Percentiles rank a stretch among this genome's conserved stretches.
Conservation (phyloP, 139 green algal species). For the Marvania coccoides region DNA sequence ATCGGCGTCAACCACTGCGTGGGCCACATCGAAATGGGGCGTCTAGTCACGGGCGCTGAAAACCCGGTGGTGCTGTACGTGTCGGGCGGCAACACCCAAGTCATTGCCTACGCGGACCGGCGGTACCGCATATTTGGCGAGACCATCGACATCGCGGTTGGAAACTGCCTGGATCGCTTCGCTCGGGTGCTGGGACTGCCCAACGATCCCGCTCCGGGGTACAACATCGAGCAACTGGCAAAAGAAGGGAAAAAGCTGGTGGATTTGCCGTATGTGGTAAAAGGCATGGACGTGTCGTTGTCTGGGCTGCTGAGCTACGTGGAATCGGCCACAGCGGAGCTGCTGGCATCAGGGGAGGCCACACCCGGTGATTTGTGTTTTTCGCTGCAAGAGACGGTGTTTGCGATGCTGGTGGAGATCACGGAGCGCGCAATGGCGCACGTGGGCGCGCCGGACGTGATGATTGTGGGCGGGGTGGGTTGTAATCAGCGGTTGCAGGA, state of each 20-base stretch:
- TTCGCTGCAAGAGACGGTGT: conserved; percentile 84
- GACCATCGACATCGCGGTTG: conserved; percentile 91
- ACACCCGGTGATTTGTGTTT: conserved; percentile 82
- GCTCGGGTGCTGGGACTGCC: conserved; percentile 64
- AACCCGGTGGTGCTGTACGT: conserved; percentile 92
- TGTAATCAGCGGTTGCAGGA: conserved; percentile 85
- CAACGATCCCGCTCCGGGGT: conserved; percentile 75
- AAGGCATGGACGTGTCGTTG: conserved; percentile 94
- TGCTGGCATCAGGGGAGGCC: conserved; percentile 37
- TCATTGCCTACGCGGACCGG: conserved; percentile 79
- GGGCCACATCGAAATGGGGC: conserved; percentile 91
- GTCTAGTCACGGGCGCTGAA: conserved; percentile 68
- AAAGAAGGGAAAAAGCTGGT: conserved; percentile 66
- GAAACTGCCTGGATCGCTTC: conserved; percentile 88
- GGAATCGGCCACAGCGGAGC: conserved; percentile 32
- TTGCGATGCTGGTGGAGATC: conserved; percentile 93
- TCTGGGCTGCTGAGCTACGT: conserved; percentile 70
- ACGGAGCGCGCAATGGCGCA: conserved; percentile 91
- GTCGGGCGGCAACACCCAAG: conserved; percentile 86
- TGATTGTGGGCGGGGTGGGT: conserved; percentile 88
- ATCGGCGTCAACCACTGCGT: conserved; percentile 87
- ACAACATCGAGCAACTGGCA: conserved; percentile 95
- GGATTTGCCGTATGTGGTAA: conserved; percentile 84
- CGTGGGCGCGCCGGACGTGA: conserved; percentile 59
- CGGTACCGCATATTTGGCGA: conserved; percentile 91